Evolutionary conservation across 1,284 basidiomycete species (phyloP), one percentile per base, ranked within the genome.

Genomic region (Crucibulum parvulum): DNA sequence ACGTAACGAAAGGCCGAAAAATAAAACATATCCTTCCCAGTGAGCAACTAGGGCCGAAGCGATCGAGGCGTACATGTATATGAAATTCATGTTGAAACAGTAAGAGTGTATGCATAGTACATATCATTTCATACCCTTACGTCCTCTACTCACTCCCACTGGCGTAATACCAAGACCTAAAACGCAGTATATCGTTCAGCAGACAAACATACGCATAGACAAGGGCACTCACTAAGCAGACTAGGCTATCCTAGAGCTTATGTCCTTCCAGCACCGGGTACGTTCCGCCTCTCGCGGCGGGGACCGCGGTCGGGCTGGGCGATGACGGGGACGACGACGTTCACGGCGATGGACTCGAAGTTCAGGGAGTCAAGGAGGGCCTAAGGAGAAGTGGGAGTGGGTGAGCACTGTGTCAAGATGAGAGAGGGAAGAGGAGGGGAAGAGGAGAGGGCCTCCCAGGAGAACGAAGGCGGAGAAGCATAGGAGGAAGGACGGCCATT

Each of bases 301-400:
- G 84, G 87, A 50, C 87, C 83, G 66, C 92, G 90, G 79, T 95
- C 92, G 8, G 89, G 87, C 58, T 84, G 85, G 55, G 88, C 87
- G 60, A 89, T 80, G 55, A 91, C 84, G 66, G 90, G 90, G 62
- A 79, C 80, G 63, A 88, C 83, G 62, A 95, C 85, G 64, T 72
- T 89, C 77, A 94, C 92, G 57, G 85, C 77, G 79, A 98, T 90
- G 31, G 86, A 86, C 78, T 97, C 96, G 78, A 98, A 95, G 87
- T 96, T 96, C 76, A 98, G 89, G 36, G 91, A 82, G 66, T 87
- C 86, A 72, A 98, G 90, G 72, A 98, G 90, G 66, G 90, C 93
- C 94, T 95, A 64, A 6, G 62, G 16, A 57, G 6, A n/a, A 39
- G 16, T 7, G 36, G 35, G 37, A 6, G 47, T 51, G 37, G 1